Evolutionary conservation across 306 rosid species (phyloP), one percentile per base, ranked within the genome.

Genomic region (Abrus pulchellus): DNA sequence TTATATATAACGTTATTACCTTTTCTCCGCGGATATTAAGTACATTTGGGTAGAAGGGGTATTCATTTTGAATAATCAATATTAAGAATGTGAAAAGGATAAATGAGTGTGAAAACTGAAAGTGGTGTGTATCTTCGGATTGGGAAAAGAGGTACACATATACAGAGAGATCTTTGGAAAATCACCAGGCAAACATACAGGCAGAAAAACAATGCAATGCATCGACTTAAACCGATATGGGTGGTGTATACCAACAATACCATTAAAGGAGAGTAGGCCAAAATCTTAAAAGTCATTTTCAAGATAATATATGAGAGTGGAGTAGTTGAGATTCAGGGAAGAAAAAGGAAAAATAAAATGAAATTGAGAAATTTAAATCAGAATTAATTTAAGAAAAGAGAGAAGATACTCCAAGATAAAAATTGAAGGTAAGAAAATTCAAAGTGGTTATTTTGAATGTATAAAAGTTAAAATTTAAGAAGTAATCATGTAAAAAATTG

Each of bases 111-210:
- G 73, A 76, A 62, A 13, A 76, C 62, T 7, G 29, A 27, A 64
- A 49, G 20, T 36, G 49, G 72, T n/a, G 33, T 13, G 33, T 6
- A 28, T 56, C 12, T 33, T 34, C 50, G 41, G 48, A 33, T 47
- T n/a, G 72, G 72, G 50, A 49, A 76, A 76, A 5, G 47, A 1
- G 61, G 63, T 49, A 49, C 53, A 14, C 13, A 76, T 60, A 75
- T 29, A 10, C 20, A 20, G 20, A 20, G 20, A 9, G 54, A 14
- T 56, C n/a, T 30, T 44, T 47, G 48, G 28, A 1, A 13, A 75
- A 44, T 75, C 27, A 34, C 50, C 4, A 6, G 64, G 74, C 10
- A 68, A 29, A 33, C n/a, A 13, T n/a, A n/a, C 47, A 3, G 47
- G 7, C 3, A 36, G 20, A 20, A n/a, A n/a, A n/a, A n/a, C n/a